Evolutionary conservation across 805 yeast genomes (phyloP), one percentile per base, ranked within the genome.

Genomic region (Starmerella potacharoeniae): DNA sequence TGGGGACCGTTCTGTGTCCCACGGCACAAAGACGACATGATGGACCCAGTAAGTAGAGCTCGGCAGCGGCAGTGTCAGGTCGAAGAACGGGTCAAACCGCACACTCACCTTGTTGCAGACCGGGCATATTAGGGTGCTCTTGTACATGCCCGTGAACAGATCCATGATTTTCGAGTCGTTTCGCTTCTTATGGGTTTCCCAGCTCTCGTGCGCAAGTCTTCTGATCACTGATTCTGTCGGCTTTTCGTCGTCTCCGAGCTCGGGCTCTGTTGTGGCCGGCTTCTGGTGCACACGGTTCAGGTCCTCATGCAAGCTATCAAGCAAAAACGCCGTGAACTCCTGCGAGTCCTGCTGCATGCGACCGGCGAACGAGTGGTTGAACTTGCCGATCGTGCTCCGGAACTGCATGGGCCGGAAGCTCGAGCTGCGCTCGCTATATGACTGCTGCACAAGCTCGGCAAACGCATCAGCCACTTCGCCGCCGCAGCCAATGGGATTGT

Each of bases 71-170:
- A 91, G 71, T 0, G 98, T 89, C 60, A 91, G 71, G 65, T 89
- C 96, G 70, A 82, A 87, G 65, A 81, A 91, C 0, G 98, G 97
- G 67, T 91, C 98, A 70, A 90, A 93, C 0, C 97, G 90, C 30
- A 91, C 77, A 31, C 95, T 84, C 7, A 86, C 78, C 62, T 83
- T 83, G 17, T 75, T 66, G 69, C 98, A 93, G 8, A 71, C 81
- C 0, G 97, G 97, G 66, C 98, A 91, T 11, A 84, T 76, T 53
- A 93, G 73, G 0, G 96, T 89, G 1, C 96, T 88, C 68, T 90
- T 86, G 68, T 91, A 93, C 64, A 88, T 66, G 0, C 97, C 97
- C 9, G 90, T 85, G 72, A 91, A 93, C 41, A 93, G 71, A 66
- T 93, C 97, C 30, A 81, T 77, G 22, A 91, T 80, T 0, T 86